Evolutionary conservation across 2,329 filamentous ascomycete species (phyloP), one percentile per base, ranked within the genome.

Genomic region (Aspergillus pseudoterreus): DNA sequence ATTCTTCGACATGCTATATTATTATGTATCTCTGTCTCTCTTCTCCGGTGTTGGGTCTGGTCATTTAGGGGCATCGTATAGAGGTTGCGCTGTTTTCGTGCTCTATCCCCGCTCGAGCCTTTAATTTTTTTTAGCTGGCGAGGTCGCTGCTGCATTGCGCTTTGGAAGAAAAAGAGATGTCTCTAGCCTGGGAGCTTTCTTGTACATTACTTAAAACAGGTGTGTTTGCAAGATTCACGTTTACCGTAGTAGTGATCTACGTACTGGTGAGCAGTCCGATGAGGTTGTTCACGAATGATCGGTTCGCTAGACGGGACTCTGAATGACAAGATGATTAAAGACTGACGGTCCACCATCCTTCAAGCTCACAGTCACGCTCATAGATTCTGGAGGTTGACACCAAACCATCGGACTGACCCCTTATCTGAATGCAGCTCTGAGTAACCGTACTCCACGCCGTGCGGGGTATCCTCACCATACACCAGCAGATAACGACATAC

Each of bases 31-130:
- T 10, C 57, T 60, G 53, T 67, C 62, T 71, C 65, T 69, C 63
- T 70, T 69, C 68, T 69, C 63, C 58, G 69, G 68, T 69, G 68
- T 71, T 70, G 55, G 66, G 64, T 63, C 60, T 57, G 65, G 52
- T 63, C 63, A 63, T 51, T 64, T 59, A 60, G 60, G 64, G 61
- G 63, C 66, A 67, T 66, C 58, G 62, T 65, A 70, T 69, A 68
- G 66, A 69, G 62, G 58, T 64, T 58, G 50, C 51, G 43, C 51
- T 57, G 50, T 45, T 42, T 53, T 59, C 58, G 52, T 58, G 61
- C 57, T 65, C 58, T 55, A 62, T 60, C 60, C 57, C 58, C 56
- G 53, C 55, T 58, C 58, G 22, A 44, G 50, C 50, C 35, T 47
- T 19, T 39, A 41, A 41, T 27, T 38, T 41, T 38, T 41, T 36